phyloP scores from a whole-genome alignment of 306 rosid species.

The Malus sieversii region DNA sequence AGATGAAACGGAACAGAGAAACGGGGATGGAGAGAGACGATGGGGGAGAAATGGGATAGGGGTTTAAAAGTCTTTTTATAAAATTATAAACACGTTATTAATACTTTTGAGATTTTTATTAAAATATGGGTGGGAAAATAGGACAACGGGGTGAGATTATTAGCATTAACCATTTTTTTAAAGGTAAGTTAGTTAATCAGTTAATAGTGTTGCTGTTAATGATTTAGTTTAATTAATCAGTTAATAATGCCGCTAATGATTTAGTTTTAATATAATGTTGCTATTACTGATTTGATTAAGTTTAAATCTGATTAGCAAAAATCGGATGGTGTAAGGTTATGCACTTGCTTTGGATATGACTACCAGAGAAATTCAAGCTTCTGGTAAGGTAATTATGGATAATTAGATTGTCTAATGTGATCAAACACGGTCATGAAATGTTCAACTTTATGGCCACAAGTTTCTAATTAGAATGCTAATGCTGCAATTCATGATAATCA shows the following conservation, averaged over 20 bases:
- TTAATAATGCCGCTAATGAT: background rate
- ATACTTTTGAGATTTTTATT: too few relatives aligned
- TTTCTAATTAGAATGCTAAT: background rate
- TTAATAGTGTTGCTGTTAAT: too few relatives aligned
- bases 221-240: too few relatives aligned
- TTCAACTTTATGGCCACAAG: background rate
- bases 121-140: too few relatives aligned
- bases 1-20: too few relatives aligned
- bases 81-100: too few relatives aligned
- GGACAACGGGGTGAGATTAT: too few relatives aligned
- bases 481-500: background rate
- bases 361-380: conserved; percentile 81
- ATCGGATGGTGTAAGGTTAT: conserved; percentile 52
- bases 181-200: too few relatives aligned
- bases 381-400: conserved; percentile 51
- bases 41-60: too few relatives aligned
- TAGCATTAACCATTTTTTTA: too few relatives aligned
- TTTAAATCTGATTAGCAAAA: background rate
- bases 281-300: background rate
- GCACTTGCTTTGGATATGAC: conserved; percentile 97
- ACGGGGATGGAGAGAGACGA: too few relatives aligned
- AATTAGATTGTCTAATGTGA: background rate
- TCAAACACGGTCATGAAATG: background rate
- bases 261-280: background rate
- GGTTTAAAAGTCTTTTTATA: too few relatives aligned